Conservation (phyloP, 1,284 basidiomycete genomes). For the Peniophora sp. region DNA sequence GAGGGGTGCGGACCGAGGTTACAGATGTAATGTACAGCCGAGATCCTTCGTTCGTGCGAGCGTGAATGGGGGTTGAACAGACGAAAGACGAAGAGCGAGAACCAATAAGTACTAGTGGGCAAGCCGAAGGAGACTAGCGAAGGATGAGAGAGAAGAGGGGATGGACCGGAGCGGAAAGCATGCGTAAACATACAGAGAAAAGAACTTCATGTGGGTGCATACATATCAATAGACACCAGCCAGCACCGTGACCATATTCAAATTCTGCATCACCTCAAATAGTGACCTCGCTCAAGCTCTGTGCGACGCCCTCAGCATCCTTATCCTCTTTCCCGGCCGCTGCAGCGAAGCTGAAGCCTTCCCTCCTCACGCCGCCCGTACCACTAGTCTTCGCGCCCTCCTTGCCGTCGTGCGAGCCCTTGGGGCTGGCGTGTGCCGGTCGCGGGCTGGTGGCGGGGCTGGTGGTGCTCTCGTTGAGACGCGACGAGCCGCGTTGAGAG, state of each 20-base stretch:
- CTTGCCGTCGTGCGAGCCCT: too few species aligned
- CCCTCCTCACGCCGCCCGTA: slow-evolving; percentile 34
- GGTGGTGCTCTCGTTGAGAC: slow-evolving; percentile 24
- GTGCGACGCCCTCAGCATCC: slow-evolving; percentile 22
- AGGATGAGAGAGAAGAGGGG: not conserved
- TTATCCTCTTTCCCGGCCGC: slow-evolving; percentile 33
- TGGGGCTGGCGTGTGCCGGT: slow-evolving; percentile 9
- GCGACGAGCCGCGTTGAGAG: slow-evolving; percentile 29
- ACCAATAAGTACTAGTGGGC: not conserved
- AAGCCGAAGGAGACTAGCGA: not conserved
- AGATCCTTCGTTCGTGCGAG: not conserved
- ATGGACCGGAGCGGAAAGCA: not conserved
- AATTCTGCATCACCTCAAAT: slow-evolving; percentile 18
- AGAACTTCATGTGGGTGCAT: not conserved
- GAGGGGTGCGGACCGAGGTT: not conserved
- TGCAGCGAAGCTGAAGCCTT: slow-evolving; percentile 60
- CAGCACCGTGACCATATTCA: not conserved
- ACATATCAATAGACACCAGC: not conserved
- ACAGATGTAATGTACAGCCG: not conserved
- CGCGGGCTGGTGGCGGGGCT: slow-evolving; percentile 12
- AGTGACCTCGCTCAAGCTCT: slow-evolving; percentile 33
- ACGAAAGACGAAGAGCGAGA: not conserved
- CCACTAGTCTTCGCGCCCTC: slow-evolving; percentile 30
- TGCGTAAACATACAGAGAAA: not conserved
- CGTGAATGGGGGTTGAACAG: not conserved